Conservation (phyloP, 73 alveolate species). For the Urostyla sp. region DNA sequence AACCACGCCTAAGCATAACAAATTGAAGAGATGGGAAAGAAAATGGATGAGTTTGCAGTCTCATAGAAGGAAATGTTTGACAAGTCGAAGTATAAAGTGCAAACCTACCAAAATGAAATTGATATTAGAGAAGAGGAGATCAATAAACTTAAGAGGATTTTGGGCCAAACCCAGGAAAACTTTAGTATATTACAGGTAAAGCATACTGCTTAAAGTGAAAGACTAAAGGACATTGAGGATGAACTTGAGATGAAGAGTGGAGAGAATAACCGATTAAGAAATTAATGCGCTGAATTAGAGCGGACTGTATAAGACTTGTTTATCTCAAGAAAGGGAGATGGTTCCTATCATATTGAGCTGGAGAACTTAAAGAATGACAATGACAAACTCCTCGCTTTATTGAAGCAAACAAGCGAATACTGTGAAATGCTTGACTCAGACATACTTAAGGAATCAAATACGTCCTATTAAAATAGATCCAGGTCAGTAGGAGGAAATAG, state of each 20-base stretch:
- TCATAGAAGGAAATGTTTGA: constrained; percentile 57
- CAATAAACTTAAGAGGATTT: constrained; percentile 50
- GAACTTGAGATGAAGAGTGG: constrained; percentile 56
- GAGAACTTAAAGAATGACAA: constrained; percentile 71
- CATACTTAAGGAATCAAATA: background rate
- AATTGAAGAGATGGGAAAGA: constrained; percentile 50
- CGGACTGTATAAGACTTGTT: constrained; percentile 42
- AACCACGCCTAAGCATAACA: constrained; percentile 54
- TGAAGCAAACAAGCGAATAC: constrained; percentile 41
- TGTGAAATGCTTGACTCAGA: constrained; percentile 30
- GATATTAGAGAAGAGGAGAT: constrained; percentile 71
- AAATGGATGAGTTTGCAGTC: constrained; percentile 52
- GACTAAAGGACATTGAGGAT: constrained; percentile 42
- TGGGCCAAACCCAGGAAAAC: constrained; percentile 63
- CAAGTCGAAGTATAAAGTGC: constrained; percentile 22
- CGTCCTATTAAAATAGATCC: background rate
- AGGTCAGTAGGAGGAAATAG: constrained; percentile 17
- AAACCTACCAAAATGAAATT: constrained; percentile 61
- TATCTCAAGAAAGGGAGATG: constrained; percentile 64
- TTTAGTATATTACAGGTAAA: constrained; percentile 20
- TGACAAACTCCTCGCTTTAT: constrained; percentile 51
- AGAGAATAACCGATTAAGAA: constrained; percentile 53
- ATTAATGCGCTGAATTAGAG: constrained; percentile 52
- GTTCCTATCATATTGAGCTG: constrained; percentile 50
- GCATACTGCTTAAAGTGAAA: background rate